Evolutionary conservation across 179 eudicot genomes (phyloP).

Genomic region (Silene noctiflora): DNA sequence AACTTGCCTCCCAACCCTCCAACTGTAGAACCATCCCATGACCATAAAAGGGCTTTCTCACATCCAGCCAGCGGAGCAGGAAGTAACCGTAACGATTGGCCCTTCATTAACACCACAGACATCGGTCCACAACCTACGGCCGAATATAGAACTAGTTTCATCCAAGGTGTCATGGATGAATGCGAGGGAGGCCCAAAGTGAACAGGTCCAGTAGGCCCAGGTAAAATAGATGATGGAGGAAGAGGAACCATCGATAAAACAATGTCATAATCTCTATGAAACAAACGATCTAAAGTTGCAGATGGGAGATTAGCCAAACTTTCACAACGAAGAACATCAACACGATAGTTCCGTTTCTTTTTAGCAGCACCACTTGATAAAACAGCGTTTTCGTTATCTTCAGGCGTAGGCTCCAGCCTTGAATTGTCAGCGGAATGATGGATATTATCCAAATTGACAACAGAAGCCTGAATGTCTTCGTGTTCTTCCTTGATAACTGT

Average conservation of each 20-base stretch:
- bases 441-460: constrained; percentile 22
- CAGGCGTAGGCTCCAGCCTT: constrained; percentile 28
- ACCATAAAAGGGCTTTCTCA: constrained; percentile 93
- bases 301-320: constrained; percentile 86
- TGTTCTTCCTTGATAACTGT: constrained; percentile 29
- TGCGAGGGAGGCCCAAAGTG: constrained; percentile 97
- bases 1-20: constrained; percentile 93
- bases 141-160: constrained; percentile 85
- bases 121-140: constrained; percentile 78
- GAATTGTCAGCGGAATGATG: constrained; percentile 31
- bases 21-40: constrained; percentile 94
- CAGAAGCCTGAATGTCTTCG: constrained; percentile 26
- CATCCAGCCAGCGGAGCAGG: constrained; percentile 97
- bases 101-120: constrained; percentile 93
- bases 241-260: constrained; percentile 95
- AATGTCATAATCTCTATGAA: constrained; percentile 83
- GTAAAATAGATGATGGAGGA: constrained; percentile 84
- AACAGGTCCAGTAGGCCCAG: constrained; percentile 86
- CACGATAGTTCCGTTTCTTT: constrained; percentile 60
- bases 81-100: constrained; percentile 82
- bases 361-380: constrained; percentile 35
- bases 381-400: constrained; percentile 41
- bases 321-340: constrained; percentile 95
- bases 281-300: constrained; percentile 76
- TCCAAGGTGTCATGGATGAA: constrained; percentile 99